Conservation (phyloP, 1,284 basidiomycete species). For the Marasmius oreades region DNA sequence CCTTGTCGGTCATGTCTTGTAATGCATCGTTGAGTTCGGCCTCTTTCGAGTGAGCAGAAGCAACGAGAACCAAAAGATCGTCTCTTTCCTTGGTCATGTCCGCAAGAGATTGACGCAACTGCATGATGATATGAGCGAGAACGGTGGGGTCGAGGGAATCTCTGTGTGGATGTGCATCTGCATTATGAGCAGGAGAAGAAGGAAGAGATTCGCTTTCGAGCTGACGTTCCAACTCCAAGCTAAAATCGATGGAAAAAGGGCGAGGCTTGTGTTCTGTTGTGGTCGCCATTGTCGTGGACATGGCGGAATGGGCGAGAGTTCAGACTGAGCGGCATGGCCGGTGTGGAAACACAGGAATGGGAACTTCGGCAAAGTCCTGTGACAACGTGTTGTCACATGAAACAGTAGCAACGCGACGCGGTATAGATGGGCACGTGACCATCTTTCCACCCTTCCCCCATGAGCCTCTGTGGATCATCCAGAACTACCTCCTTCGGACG, state of each 20-base stretch:
- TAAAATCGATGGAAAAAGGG: slow-evolving; percentile 71
- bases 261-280: slow-evolving; percentile 21
- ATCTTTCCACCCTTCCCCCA: slow-evolving; percentile 16
- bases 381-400: not conserved
- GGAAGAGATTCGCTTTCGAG: slow-evolving; percentile 63
- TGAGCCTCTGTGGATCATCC: slow-evolving; percentile 50
- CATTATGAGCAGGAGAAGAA: slow-evolving; percentile 30
- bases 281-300: not conserved
- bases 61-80: slow-evolving; percentile 49
- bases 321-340: not conserved
- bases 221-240: slow-evolving; percentile 72
- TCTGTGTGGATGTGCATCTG: slow-evolving; percentile 24
- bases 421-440: not conserved
- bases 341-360: not conserved
- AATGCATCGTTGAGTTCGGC: slow-evolving; percentile 58
- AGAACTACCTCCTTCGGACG: slow-evolving; percentile 46
- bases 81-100: slow-evolving; percentile 67
- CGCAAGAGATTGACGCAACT: slow-evolving; percentile 58
- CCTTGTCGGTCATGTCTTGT: slow-evolving; percentile 61
- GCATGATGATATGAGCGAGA: slow-evolving; percentile 67
- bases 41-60: slow-evolving; percentile 49
- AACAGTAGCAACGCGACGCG: not conserved
- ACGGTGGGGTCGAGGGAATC: slow-evolving; percentile 70
- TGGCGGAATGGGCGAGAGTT: not conserved
- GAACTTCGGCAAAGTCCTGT: not conserved